A percentile compares a stretch with the other conserved stretches of the same genome.
phyloP scores from a whole-genome alignment of 2,329 filamentous ascomycete genomes.

The Hypoxylon sp. region DNA sequence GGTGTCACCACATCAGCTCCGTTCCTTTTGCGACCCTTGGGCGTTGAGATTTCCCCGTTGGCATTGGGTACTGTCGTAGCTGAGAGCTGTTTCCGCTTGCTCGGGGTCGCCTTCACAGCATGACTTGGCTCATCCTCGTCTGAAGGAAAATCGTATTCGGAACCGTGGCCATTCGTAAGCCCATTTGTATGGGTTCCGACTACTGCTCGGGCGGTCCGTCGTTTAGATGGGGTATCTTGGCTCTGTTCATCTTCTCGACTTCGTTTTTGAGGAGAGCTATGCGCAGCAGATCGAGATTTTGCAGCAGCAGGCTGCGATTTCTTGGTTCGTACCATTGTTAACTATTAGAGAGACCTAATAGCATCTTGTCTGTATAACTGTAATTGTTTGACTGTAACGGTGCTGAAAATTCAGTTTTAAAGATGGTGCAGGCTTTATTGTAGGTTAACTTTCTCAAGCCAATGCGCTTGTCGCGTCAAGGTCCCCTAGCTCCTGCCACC shows the following conservation, averaged over 20 bases:
- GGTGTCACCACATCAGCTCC: slow-evolving; percentile 34
- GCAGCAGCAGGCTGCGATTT: slow-evolving; percentile 30
- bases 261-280: slow-evolving; percentile 38
- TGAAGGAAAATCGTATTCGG: slow-evolving; percentile 44
- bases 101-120: slow-evolving; percentile 33
- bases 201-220: slow-evolving; percentile 19
- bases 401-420: too few relatives aligned
- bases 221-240: slow-evolving; percentile 32
- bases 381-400: background rate
- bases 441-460: too few relatives aligned
- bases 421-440: too few relatives aligned
- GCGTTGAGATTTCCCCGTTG: slow-evolving; percentile 31
- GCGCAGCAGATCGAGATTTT: slow-evolving; percentile 12
- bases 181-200: slow-evolving; percentile 3
- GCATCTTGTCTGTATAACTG: too few relatives aligned
- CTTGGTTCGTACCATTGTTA: slow-evolving; percentile 40
- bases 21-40: slow-evolving; percentile 35
- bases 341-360: background rate
- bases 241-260: slow-evolving; percentile 27
- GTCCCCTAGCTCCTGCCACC: too few relatives aligned
- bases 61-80: slow-evolving; percentile 14
- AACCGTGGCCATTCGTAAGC: slow-evolving; percentile 17
- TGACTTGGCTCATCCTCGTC: slow-evolving; percentile 34
- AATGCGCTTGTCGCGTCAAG: too few relatives aligned
- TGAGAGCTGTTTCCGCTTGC: slow-evolving; percentile 27